Conservation (phyloP, 768 basidiomycete genomes). For the Xanthoconium stramineum region DNA sequence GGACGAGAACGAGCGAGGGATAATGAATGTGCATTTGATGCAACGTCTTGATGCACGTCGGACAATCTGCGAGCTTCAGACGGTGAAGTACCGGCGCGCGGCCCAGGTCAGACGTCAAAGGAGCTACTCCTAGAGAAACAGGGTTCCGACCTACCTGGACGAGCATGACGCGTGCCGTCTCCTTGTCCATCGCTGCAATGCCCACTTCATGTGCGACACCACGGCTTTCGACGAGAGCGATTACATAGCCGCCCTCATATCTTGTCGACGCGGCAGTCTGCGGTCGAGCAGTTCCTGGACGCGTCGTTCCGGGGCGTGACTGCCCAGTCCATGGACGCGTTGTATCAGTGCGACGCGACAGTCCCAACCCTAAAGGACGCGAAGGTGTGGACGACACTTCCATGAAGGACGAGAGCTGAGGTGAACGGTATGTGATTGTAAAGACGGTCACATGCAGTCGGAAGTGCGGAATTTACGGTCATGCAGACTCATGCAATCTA, state of each 20-base stretch:
- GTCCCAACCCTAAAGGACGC: conserved; percentile 10
- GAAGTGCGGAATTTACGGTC: too few relatives aligned
- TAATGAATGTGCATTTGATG: conserved; percentile 80
- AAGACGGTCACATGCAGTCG: too few relatives aligned
- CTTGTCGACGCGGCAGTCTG: conserved; percentile 59
- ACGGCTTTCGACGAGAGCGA: conserved; percentile 73
- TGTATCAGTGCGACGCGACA: conserved; percentile 12
- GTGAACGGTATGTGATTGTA: too few relatives aligned
- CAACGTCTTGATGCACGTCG: conserved; percentile 85
- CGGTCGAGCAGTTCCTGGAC: conserved; percentile 47
- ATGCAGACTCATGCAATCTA: too few relatives aligned
- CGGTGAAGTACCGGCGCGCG: not conserved
- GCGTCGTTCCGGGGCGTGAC: conserved; percentile 48
- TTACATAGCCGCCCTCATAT: conserved; percentile 58
- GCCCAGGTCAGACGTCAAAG: not conserved
- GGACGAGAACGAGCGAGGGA: conserved; percentile 71
- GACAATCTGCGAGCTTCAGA: conserved; percentile 73
- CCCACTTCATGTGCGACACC: conserved; percentile 83
- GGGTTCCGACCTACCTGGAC: conserved; percentile 57
- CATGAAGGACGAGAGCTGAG: not conserved
- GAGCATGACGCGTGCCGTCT: conserved; percentile 70
- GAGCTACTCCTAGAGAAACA: not conserved
- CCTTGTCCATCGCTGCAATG: conserved; percentile 79
- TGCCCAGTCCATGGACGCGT: conserved; percentile 53
- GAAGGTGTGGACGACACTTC: conserved; percentile 14